Evolutionary conservation across 148 eudicot species (phyloP), one percentile per base, ranked within the genome.

Genomic region (Nepenthes mirabilis): DNA sequence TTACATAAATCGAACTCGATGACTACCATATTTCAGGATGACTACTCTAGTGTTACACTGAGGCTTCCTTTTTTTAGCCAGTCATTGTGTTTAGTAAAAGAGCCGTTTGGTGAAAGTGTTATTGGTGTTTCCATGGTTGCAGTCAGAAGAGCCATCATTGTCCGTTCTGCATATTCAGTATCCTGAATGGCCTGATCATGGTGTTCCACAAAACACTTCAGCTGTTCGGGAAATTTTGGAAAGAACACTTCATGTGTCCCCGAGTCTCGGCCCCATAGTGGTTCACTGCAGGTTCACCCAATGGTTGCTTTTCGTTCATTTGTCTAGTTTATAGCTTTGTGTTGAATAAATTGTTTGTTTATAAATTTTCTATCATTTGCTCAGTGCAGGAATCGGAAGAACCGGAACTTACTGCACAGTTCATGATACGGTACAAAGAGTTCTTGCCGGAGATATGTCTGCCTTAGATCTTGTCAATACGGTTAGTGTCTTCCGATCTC

Each of bases 311-410:
- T 48, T 59, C 3, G 1, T 33, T 37, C 48, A 11, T 11, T 9
- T 32, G 6, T 56, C 36, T 34, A 13, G 23, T 58, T 58, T 33
- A 36, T 37, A 11, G 37, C 56, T 34, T 40, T 34, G n/a, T 48
- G 12, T 9, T 45, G 36, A 36, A 64, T 47, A 12, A 52, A 45
- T 66, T 14, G 52, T 12, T 58, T 67, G 68, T 23, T 72, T 59
- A 69, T 37, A 48, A 63, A 57, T 57, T 55, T 58, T 56, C 49
- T 60, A 59, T 60, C 65, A 14, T 61, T 23, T 59, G 58, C 56
- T 56, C 88, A 88, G 99, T 79, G 99, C 96, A 66, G 99, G 99
- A 73, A 93, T 93, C 72, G 99, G 99, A 58, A 86, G 96, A 72
- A 93, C 99, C 11, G 99, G 99, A 56, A 82, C 99, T 56, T 93